Evolutionary conservation across 305 asterid genomes (phyloP), one percentile per base, ranked within the genome.

Genomic region (Fraxinus latifolia): DNA sequence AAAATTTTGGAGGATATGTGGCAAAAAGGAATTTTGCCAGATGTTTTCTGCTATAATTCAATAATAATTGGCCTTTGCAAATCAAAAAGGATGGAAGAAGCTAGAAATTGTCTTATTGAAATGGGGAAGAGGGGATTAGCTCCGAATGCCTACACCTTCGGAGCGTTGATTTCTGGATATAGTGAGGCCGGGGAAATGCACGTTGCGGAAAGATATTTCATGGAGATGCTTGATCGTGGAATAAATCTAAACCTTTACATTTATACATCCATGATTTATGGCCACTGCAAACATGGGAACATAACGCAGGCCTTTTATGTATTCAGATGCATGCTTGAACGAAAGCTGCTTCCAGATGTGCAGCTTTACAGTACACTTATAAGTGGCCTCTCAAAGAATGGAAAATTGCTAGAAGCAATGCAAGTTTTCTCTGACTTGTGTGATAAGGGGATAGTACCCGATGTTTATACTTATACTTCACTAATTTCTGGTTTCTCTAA

Each of bases 71-170:
- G 96, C 80, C 94, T 95, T 65, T 89, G 97, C 84, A 95, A 91
- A 88, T 90, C 88, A 2, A 89, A 87, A 75, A 91, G 84, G 83
- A 90, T 92, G 90, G 95, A 90, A 74, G 97, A 95, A 78, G 97
- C 98, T 55, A 84, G 74, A 82, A 62, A 65, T 53, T 91, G 90
- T 87, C 79, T 95, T 15, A 65, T 50, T 73, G 91, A 89, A 81
- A 91, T 93, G 97, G 82, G 70, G 84, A 86, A 79, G 82, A 88
- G 84, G 87, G 93, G 93, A 82, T 77, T 93, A 79, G 82, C n/a
- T 77, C 97, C 96, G 50, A 95, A 95, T 93, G 90, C 89, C 77
- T 93, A 90, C 84, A 93, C 97, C 68, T 91, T 83, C 80, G 97
- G 95, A 85, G 88, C 95, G 39, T 85, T 94, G 82, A 82, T 93